Evolutionary conservation across 495 filamentous ascomycete genomes (phyloP), one percentile per base, ranked within the genome.

Genomic region (Chaetomium tenue): DNA sequence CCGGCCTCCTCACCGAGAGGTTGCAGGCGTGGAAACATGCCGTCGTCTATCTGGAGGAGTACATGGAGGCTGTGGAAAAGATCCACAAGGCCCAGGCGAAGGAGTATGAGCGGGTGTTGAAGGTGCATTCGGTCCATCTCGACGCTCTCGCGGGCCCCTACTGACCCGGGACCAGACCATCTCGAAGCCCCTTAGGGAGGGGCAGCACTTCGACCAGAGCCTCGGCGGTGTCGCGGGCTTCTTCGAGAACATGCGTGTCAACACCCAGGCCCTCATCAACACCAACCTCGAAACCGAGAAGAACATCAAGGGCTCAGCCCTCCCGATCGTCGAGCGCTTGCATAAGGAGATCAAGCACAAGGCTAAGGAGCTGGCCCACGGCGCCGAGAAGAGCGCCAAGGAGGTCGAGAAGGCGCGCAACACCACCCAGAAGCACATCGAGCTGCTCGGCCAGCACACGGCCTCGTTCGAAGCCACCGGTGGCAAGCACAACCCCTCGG

Each of bases 321-420:
- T 95, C 20, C 95, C 93, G 13, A 87, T 92, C 55, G 84, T 98
- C 70, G 91, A 93, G 73, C 88, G 91, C 33, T 83, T 98, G 30
- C 92, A 97, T 78, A 87, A 92, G 72, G 94, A 98, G 71, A 93
- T 98, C 79, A 98, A 97, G 82, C 86, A 89, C 75, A 97, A 97
- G 79, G 81, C 84, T 42, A 98, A 97, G 81, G 91, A 96, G 75
- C 83, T 98, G 7, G 81, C 81, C 48, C 83, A 86, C 51, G 91
- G 92, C n/a, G 90, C 89, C n/a, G 85, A 85, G 61, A 97, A 94
- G 82, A 83, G 85, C 9, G 85, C 89, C 47, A 98, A 97, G 77
- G 87, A 88, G 22, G 92, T 98, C 30, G 90, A 95, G 55, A 98
- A 96, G 78, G 88, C 92, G 23, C 88, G 95, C 58, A 84, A 86